Conservation (phyloP, 192 early-diverging fungal genomes). For the Coemansia sp. region DNA sequence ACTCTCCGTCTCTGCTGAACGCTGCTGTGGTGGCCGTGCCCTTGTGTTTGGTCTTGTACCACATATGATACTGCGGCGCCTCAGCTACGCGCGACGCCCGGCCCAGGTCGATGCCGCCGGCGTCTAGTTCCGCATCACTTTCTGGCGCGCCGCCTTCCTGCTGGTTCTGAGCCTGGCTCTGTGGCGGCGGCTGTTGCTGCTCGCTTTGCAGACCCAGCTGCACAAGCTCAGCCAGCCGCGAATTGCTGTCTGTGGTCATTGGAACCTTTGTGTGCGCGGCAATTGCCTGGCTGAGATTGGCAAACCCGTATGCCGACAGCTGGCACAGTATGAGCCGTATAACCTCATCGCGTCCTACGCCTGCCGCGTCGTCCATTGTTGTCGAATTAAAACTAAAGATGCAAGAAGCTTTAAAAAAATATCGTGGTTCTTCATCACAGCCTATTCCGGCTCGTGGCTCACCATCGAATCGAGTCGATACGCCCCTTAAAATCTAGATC, state of each 20-base stretch:
- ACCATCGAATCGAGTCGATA: too few species aligned
- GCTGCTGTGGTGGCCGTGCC: constrained; percentile 65
- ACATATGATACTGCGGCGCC: constrained; percentile 60
- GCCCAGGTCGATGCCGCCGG: constrained; percentile 22
- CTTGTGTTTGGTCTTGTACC: constrained; percentile 79
- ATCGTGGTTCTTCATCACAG: too few species aligned
- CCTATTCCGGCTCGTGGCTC: too few species aligned
- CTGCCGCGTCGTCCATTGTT: constrained; percentile 14
- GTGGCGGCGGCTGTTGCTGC: constrained; percentile 8
- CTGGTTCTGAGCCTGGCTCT: neutral
- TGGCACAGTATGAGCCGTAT: constrained; percentile 48
- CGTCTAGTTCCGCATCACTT: constrained; percentile 5
- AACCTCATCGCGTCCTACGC: constrained; percentile 28
- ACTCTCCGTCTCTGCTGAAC: constrained; percentile 68
- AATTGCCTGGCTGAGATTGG: constrained; percentile 59
- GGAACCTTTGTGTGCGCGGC: constrained; percentile 65
- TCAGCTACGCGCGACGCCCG: neutral
- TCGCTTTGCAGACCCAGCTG: constrained; percentile 62
- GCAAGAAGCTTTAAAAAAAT: neutral
- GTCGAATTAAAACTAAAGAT: neutral
- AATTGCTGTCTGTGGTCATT: constrained; percentile 60
- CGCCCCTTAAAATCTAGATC: neutral
- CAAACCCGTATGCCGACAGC: constrained; percentile 58
- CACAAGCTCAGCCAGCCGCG: constrained; percentile 63
- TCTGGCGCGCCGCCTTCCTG: constrained; percentile 22